These are phyloP conservation scores for Mortierella sp. DNA, from an alignment of 371 early-diverging fungal genomes.

Conservation along the genomic window DNA sequence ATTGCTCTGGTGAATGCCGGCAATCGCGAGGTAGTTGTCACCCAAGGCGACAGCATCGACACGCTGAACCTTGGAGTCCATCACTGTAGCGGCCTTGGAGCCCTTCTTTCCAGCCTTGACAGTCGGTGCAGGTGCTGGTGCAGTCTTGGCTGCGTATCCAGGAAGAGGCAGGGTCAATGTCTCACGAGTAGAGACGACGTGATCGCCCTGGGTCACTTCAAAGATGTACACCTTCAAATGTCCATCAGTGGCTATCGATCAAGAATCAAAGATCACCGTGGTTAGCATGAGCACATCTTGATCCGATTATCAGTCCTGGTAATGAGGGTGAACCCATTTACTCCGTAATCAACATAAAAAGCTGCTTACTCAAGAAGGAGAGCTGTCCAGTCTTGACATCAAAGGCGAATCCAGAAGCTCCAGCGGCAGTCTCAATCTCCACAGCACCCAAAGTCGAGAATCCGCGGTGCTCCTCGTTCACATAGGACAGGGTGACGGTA, in stretches of 20 bases:
- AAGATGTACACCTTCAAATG: constrained; percentile 42
- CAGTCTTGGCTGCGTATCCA: constrained; percentile 24
- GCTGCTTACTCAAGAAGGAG: constrained; percentile 60
- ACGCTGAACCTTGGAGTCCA: constrained; percentile 19
- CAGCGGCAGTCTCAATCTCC: constrained; percentile 26
- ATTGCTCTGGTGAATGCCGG: constrained; percentile 60
- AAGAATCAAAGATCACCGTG: not conserved
- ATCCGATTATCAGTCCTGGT: too few relatives aligned
- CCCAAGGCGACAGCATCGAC: constrained; percentile 56
- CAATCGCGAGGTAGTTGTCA: constrained; percentile 69
- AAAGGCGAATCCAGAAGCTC: constrained; percentile 61
- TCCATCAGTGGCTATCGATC: constrained; percentile 35
- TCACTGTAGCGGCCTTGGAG: constrained; percentile 21
- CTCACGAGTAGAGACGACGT: constrained; percentile 33
- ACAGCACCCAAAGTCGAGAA: constrained; percentile 43
- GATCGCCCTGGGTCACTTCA: constrained; percentile 30
- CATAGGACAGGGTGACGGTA: constrained; percentile 59
- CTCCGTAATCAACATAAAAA: too few relatives aligned
- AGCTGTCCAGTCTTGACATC: constrained; percentile 64
- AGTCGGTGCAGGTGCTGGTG: constrained; percentile 10
- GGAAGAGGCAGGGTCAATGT: constrained; percentile 46
- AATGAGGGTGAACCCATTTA: not conserved
- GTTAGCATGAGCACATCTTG: not conserved
- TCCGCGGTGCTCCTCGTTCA: constrained; percentile 67
- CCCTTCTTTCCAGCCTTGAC: constrained; percentile 31